Percentiles rank a stretch among this genome's conserved stretches.
Conservation (phyloP, 2,329 filamentous ascomycete genomes). For the Paramyrothecium sp. region DNA sequence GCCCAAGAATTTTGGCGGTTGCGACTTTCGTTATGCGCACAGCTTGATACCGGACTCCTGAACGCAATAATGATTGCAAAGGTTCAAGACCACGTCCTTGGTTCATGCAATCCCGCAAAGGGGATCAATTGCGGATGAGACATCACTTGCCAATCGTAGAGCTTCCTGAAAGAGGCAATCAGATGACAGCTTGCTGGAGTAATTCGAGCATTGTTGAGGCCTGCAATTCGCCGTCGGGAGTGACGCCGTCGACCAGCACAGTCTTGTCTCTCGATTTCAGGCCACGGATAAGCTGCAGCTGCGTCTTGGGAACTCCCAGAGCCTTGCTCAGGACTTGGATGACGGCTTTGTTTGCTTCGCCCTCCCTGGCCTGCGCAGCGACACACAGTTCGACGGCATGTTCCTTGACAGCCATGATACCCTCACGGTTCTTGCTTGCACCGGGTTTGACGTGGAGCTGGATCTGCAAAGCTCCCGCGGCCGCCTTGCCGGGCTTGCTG, state of each 20-base stretch:
- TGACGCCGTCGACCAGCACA: constrained; percentile 38
- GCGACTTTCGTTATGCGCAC: too few relatives aligned
- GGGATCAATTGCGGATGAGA: too few relatives aligned
- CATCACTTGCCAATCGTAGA: too few relatives aligned
- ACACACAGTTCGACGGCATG: constrained; percentile 64
- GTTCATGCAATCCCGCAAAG: too few relatives aligned
- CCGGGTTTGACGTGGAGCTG: constrained; percentile 68
- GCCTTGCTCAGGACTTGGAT: constrained; percentile 59
- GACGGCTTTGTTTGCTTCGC: constrained; percentile 68
- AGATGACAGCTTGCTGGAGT: constrained; percentile 22
- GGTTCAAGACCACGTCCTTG: too few relatives aligned
- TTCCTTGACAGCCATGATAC: constrained; percentile 55
- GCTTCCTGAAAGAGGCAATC: not conserved
- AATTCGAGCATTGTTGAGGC: constrained; percentile 22
- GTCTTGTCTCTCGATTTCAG: constrained; percentile 65
- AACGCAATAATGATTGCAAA: too few relatives aligned
- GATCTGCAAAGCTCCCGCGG: constrained; percentile 51
- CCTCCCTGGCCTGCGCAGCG: constrained; percentile 62
- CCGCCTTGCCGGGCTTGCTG: constrained; percentile 44
- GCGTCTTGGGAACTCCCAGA: constrained; percentile 61
- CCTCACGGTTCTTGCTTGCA: constrained; percentile 59
- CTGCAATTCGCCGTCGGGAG: constrained; percentile 26
- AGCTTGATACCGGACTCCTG: too few relatives aligned
- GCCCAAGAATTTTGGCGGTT: too few relatives aligned
- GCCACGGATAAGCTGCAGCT: constrained; percentile 61